phyloP scores from a whole-genome alignment of 208 protist species.

The Acanthamoeba culbertsoni region DNA sequence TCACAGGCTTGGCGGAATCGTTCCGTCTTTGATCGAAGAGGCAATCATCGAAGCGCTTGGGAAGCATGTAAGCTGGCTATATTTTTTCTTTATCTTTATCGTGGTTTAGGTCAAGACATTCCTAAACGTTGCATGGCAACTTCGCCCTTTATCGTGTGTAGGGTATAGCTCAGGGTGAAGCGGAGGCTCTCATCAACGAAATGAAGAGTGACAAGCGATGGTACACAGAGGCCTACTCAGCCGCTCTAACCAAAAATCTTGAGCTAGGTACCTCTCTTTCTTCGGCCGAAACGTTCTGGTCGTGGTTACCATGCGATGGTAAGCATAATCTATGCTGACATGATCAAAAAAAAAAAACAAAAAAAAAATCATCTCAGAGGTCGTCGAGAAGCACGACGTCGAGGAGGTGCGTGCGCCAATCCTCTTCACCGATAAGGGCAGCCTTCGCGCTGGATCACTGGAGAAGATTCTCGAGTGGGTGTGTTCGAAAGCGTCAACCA shows the following conservation, averaged over 20 bases:
- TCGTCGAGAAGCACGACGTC: constrained; percentile 37
- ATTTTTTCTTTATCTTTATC: too few species aligned
- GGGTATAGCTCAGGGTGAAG: background rate
- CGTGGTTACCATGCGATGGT: too few species aligned
- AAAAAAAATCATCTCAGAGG: background rate
- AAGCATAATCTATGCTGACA: background rate
- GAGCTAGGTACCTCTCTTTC: background rate
- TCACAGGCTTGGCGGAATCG: background rate
- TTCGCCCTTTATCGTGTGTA: background rate
- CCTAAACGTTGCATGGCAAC: background rate
- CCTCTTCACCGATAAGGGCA: background rate
- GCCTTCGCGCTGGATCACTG: background rate
- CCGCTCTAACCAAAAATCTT: constrained; percentile 12
- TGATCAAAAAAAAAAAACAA: background rate
- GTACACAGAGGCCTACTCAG: constrained; percentile 23
- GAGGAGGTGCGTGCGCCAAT: constrained; percentile 33
- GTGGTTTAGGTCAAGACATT: background rate
- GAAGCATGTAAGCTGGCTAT: too few species aligned
- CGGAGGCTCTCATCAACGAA: background rate
- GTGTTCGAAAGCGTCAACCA: background rate
- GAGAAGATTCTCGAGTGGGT: constrained; percentile 54
- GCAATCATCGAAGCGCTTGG: background rate
- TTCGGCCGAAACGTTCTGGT: background rate
- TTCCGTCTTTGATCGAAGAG: constrained; percentile 26
- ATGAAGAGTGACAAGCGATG: background rate